Percentiles rank a stretch among this genome's conserved stretches.
Evolutionary conservation across 2,329 filamentous ascomycete species (phyloP).

Genomic region (Ceratocystis papillata): DNA sequence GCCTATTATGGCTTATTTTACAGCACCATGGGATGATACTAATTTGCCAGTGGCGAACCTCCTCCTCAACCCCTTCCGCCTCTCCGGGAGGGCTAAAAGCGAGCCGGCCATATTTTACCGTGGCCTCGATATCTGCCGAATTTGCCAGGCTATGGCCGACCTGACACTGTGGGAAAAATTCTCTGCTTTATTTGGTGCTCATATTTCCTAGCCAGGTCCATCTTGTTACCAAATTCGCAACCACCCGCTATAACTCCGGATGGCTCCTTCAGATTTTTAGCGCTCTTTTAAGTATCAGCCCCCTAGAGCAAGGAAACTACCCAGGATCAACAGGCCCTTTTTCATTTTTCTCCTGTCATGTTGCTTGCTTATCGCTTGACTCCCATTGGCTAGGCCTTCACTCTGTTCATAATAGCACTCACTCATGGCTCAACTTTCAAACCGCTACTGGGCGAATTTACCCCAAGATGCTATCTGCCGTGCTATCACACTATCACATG

Average conservation of each 20-base stretch:
- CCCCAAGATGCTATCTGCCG: background rate
- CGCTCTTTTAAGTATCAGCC: background rate
- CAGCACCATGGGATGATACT: background rate
- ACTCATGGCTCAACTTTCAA: slow-evolving; percentile 1
- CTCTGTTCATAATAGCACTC: slow-evolving; percentile 15
- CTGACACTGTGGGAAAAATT: too few species aligned
- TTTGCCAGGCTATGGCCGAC: too few species aligned
- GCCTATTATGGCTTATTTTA: too few species aligned
- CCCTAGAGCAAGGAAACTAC: background rate
- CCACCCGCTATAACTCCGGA: background rate
- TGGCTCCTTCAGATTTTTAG: slow-evolving; percentile 1
- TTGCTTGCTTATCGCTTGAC: slow-evolving; percentile 17
- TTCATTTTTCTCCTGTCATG: background rate
- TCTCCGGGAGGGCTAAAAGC: background rate
- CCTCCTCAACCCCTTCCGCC: background rate
- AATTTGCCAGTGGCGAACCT: background rate
- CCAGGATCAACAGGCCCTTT: background rate
- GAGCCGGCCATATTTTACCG: background rate
- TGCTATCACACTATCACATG: background rate
- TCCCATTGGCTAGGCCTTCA: slow-evolving; percentile 9
- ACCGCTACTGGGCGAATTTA: background rate
- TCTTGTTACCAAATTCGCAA: background rate
- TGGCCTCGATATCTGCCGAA: background rate
- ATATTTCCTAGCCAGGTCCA: background rate
- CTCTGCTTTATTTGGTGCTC: background rate